Conservation (phyloP, 75 land plant genomes). For the Selaginella moellendorffii region DNA sequence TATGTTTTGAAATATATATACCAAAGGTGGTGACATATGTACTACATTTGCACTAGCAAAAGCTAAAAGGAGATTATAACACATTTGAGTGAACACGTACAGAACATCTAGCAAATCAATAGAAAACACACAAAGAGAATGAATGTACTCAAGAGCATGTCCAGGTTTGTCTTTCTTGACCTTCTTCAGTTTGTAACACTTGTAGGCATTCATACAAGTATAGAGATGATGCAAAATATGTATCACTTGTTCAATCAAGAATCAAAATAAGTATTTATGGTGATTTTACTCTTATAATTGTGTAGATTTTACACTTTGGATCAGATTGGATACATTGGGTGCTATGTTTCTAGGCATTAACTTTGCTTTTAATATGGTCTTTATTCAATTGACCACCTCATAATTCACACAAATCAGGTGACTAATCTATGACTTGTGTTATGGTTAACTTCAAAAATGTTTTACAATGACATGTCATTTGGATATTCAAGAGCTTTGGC, state of each 20-base stretch:
- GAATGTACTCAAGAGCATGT: slow-evolving; percentile 79
- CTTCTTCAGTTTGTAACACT: background rate
- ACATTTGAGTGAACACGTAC: slow-evolving; percentile 87
- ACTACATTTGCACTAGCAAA: slow-evolving; percentile 67
- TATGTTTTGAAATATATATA: no score
- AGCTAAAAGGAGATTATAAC: slow-evolving; percentile 92
- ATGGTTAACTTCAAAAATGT: background rate
- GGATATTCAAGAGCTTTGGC: slow-evolving; percentile 97
- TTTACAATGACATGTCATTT: slow-evolving; percentile 94
- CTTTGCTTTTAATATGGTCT: background rate
- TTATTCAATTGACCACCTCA: slow-evolving; percentile 66
- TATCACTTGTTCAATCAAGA: slow-evolving; percentile 96
- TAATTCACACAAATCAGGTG: slow-evolving; percentile 98
- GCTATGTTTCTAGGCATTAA: slow-evolving; percentile 22
- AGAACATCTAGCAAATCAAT: slow-evolving; percentile 77
- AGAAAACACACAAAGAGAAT: slow-evolving; percentile 82
- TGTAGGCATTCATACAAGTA: slow-evolving; percentile 92
- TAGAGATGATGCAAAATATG: slow-evolving; percentile 95
- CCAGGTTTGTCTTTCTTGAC: slow-evolving; percentile 58
- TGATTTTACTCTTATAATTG: background rate
- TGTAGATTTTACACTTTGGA: slow-evolving; percentile 61
- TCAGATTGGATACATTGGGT: slow-evolving; percentile 76
- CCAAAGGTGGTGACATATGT: slow-evolving; percentile 94
- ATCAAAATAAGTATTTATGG: slow-evolving; percentile 46
- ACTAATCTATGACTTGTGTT: background rate